phyloP scores from a whole-genome alignment of 176 grass and related monocot genomes.

The Alopecurus myosuroides region DNA sequence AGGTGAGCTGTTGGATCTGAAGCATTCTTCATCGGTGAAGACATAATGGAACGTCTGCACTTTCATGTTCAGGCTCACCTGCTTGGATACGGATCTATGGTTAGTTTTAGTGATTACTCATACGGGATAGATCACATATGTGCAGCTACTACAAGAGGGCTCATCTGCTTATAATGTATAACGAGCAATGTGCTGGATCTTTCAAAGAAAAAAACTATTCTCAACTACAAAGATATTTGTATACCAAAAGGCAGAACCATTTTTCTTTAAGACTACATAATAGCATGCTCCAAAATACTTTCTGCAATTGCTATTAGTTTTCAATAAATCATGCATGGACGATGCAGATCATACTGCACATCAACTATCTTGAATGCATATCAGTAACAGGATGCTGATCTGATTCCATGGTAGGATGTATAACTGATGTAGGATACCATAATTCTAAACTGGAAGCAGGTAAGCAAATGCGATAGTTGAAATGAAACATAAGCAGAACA shows the following conservation, averaged over 20 bases:
- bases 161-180: background rate
- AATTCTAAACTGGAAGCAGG: background rate
- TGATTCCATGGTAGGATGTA: background rate
- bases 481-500: background rate
- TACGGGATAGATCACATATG: background rate
- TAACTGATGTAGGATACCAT: background rate
- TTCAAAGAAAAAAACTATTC: background rate
- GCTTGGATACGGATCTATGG: background rate
- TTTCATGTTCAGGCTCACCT: background rate
- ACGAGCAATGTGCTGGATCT: background rate
- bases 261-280: background rate
- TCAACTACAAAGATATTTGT: background rate
- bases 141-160: background rate
- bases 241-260: background rate
- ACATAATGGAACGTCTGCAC: background rate
- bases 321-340: background rate
- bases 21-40: background rate
- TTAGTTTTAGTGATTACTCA: constrained; percentile 6
- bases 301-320: constrained; percentile 2
- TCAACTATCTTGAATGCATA: background rate
- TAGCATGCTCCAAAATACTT: background rate
- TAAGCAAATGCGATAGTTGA: constrained; percentile 5
- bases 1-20: constrained; percentile 6
- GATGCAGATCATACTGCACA: background rate
- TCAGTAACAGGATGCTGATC: background rate